Base-by-base conservation (phyloP, 139 green algal genomes). In the Tetraselmis striata region DNA sequence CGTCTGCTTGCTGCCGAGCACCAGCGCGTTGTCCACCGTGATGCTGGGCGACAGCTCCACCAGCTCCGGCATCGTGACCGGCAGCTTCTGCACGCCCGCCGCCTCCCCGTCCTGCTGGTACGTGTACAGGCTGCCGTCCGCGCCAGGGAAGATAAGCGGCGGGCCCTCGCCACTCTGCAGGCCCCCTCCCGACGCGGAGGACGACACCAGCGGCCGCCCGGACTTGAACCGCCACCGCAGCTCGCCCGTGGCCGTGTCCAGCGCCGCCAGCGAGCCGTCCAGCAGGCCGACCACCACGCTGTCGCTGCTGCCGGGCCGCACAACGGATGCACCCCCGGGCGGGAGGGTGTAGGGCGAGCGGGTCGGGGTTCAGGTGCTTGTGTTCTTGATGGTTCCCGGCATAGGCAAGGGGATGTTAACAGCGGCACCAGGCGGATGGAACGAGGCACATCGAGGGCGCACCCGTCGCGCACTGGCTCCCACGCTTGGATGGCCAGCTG, bases 41-140 rank as follows among this genome's bases (percentile, higher is more conserved):
- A 95, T 59, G 77, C 88, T 93, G 0, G 96, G 96, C 0, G 90
- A 93, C 24, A 85, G 81, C 1, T 94, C 87, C 45, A 98, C 96
- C 29, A 99, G 90, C 75, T 99, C 93, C 1, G 88, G 84, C 75
- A 97, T 90, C 0, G 85, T 93, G 26, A 97, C 81, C 25, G 93
- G 92, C 28, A 98, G 90, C 2, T 88, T 90, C 93, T 98, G 88
- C 0, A 93, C 81, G 0, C 83, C 82, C 24, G 77, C 78, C 11
- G 80, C 86, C 29, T 77, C 59, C 11, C 83, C 80, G n/a, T 83
- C 29, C n/a, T 86, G 74, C 23, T 59, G 77, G 59, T 96, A 96
- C 1, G 87, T 83, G 82, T 98, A 98, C 79, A 98, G 85, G 24
- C 86, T 87, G 31, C 96, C 96, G 78, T 99, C 95, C 1, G 90